phyloP scores from a whole-genome alignment of 345 rosid genomes.

The Microthlaspi erraticum region DNA sequence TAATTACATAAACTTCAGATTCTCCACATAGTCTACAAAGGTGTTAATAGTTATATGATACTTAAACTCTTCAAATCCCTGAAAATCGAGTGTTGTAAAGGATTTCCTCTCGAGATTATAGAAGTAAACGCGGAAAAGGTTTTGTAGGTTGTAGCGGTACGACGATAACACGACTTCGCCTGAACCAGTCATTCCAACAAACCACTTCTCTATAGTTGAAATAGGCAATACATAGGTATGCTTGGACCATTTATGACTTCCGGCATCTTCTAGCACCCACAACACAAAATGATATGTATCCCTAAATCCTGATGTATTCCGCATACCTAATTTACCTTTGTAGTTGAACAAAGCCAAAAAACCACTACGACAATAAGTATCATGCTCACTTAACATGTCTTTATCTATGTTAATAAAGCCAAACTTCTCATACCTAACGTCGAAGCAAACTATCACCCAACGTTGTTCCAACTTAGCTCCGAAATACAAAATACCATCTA shows the following conservation, averaged over 20 bases:
- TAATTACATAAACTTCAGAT: not conserved
- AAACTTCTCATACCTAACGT: no score
- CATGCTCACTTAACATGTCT: no score
- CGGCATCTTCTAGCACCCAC: not conserved
- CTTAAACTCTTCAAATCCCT: not conserved
- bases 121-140: not conserved
- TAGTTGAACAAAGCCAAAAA: no score
- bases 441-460: not conserved
- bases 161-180: not conserved
- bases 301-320: no score
- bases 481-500: no score
- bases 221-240: not conserved
- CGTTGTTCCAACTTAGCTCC: no score
- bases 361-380: no score
- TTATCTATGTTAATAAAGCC: no score
- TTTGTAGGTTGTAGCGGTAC: not conserved
- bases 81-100: not conserved
- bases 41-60: not conserved
- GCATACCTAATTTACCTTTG: no score
- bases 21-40: not conserved
- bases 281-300: no score
- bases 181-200: not conserved
- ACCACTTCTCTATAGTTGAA: not conserved
- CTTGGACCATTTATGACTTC: conserved; percentile 20
- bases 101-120: not conserved